Base-by-base conservation (phyloP, 345 rosid genomes). In the Anastatica hierochuntica region DNA sequence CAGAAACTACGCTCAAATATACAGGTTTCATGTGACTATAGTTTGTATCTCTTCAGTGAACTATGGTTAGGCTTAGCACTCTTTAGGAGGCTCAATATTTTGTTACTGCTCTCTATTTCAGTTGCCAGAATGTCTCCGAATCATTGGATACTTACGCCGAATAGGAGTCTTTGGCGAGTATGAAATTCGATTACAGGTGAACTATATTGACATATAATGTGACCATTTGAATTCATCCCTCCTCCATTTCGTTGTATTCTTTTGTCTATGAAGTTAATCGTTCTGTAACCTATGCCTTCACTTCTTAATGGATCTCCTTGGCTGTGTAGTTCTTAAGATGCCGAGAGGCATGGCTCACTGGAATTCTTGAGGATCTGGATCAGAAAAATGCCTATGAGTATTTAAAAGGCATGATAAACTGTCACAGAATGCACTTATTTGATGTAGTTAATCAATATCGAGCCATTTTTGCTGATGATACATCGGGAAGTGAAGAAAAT, bases 301-400 rank as follows among this genome's bases (percentile, higher is more conserved):
- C n/a, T n/a, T n/a, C n/a, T 73, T 67, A 73, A 12, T 8, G n/a
- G n/a, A 33, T 46, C 37, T 37, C 34, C 50, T 60, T 63, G 7
- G 71, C 55, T 77, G 3, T 66, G 71, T 78, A 92, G 98, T 88
- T 92, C 74, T 69, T 92, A 66, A 88, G 94, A 77, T 92, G 98
- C 63, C 86, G 94, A 40, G 98, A 88, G 71, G 85, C 97, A 37
- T 92, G 98, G 98, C 94, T 92, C 62, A 81, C 90, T 68, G 95
- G 96, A 49, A 81, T 92, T 72, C 90, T 92, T 5, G 97, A 88
- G 71, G 95, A 92, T 79, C 68, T 88, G 53, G 94, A 85, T 71
- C 98, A 84, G 73, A 77, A 72, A 63, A 88, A 77, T 76, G 84
- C 94, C 13, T 92, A 88, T 51, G 96, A 85, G 56, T 88, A 81